Base-by-base conservation (phyloP, 768 basidiomycete genomes). In the Leccinum imitatum region DNA sequence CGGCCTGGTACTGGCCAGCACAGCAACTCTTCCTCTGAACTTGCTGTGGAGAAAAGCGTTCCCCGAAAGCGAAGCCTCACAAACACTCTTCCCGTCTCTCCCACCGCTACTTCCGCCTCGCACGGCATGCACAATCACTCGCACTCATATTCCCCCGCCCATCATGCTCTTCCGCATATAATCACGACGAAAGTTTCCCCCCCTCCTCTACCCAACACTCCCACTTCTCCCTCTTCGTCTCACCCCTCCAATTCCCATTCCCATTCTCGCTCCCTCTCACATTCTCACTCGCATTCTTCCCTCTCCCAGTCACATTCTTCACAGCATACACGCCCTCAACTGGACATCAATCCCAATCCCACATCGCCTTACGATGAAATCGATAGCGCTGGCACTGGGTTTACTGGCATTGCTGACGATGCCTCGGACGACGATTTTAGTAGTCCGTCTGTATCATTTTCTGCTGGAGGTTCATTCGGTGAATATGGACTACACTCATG, bases 51-150 rank as follows among this genome's bases (percentile, higher is more conserved):
- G 59, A 82, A 85, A 54, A 81, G 81, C 48, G 79, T 87, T 10
- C 85, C 87, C 2, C 78, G 87, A 39, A 90, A 90, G 72, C 80
- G 89, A 59, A 87, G 85, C 69, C 86, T 89, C 67, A 84, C 78
- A 2, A 73, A 75, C 54, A 70, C 74, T 3, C 70, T 80, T 17
- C 77, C 82, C 76, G 47, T 72, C 67, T 61, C 70, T 11, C 44
- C 61, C 3, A n/a, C 66, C 2, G 4, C 61, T 41, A 10, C 21
- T 37, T 13, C 61, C 10, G 39, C 47, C 4, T 3, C 58, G 33
- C 70, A 70, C 53, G n/a, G 50, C 58, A 53, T 64, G 46, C 71
- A 70, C 47, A 63, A 65, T 2, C 72, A 73, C 23, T 66, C 71
- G 0, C 71, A 72, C 0, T 73, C 71, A 5, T 67, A 74, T 27